Conservation (phyloP, 495 filamentous ascomycete species). For the Penicillium bialowiezense region DNA sequence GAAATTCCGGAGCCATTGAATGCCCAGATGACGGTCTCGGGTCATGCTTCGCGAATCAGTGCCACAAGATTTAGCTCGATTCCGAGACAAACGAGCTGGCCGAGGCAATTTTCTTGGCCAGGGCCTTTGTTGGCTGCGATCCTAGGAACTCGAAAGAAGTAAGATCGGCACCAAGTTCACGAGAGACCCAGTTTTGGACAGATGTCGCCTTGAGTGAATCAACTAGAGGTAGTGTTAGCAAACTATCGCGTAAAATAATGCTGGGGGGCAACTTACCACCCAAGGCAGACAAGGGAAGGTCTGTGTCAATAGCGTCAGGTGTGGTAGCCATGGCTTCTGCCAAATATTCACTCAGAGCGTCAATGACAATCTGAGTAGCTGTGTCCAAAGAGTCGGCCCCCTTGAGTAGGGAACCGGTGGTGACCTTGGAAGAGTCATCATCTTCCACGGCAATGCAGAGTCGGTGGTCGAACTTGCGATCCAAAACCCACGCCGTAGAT, state of each 20-base stretch:
- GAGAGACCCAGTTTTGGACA: conserved; percentile 36
- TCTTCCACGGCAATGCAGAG: conserved; percentile 9
- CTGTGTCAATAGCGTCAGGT: conserved; percentile 22
- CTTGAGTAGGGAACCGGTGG: conserved; percentile 16
- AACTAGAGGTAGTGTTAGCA: conserved; percentile 18
- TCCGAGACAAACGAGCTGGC: conserved; percentile 21
- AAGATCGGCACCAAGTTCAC: conserved; percentile 24
- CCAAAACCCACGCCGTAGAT: conserved; percentile 15
- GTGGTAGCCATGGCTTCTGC: conserved; percentile 24
- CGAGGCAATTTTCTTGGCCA: conserved; percentile 21
- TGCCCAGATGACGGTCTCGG: too few relatives aligned
- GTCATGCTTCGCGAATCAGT: neutral
- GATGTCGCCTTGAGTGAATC: conserved; percentile 40
- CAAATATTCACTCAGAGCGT: conserved; percentile 20
- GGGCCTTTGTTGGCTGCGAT: conserved; percentile 18
- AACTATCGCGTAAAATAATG: neutral
- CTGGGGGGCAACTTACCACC: conserved; percentile 15
- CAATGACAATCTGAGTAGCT: conserved; percentile 13
- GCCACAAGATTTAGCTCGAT: conserved; percentile 9
- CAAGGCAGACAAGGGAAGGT: conserved; percentile 24
- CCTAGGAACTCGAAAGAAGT: conserved; percentile 28
- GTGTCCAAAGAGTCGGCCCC: conserved; percentile 6
- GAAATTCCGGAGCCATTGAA: too few relatives aligned
- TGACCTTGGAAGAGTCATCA: neutral
- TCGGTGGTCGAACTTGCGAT: conserved; percentile 27